Percentiles rank a stretch among this genome's conserved stretches.
Conservation (phyloP, 441 rosid species). For the Eutrema salsugineum region DNA sequence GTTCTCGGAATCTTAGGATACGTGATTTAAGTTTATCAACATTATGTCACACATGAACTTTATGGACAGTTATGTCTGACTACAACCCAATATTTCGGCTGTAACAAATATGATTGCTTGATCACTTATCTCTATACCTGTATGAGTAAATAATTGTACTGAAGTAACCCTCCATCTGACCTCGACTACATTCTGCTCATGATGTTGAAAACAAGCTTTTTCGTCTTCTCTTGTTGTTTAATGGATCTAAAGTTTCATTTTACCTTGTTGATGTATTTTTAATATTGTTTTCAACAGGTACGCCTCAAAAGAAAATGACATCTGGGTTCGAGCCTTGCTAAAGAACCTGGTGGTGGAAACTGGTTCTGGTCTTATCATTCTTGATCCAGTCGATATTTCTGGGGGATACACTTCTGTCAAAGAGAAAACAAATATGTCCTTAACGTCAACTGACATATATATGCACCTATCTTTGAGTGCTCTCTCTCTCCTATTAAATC, state of each 20-base stretch:
- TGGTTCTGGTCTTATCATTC: slow-evolving; percentile 96
- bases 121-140: slow-evolving; percentile 1
- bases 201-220: neutral
- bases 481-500: slow-evolving; percentile 83
- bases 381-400: slow-evolving; percentile 90
- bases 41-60: slow-evolving; percentile 6
- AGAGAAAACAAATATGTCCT: slow-evolving; percentile 88
- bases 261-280: slow-evolving; percentile 22
- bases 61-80: neutral
- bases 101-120: slow-evolving; percentile 11
- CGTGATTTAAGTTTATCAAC: slow-evolving; percentile 9
- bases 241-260: neutral
- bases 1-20: neutral
- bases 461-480: slow-evolving; percentile 91
- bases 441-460: slow-evolving; percentile 83
- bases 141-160: slow-evolving; percentile 4
- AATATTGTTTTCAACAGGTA: slow-evolving; percentile 51
- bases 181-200: slow-evolving; percentile 1
- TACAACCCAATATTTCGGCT: neutral
- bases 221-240: neutral
- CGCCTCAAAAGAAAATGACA: slow-evolving; percentile 95
- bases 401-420: slow-evolving; percentile 90
- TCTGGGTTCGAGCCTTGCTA: slow-evolving; percentile 85
- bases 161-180: neutral
- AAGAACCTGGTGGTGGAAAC: slow-evolving; percentile 92